Base-by-base conservation (phyloP, 306 rosid species). In the Ormosia emarginata region DNA sequence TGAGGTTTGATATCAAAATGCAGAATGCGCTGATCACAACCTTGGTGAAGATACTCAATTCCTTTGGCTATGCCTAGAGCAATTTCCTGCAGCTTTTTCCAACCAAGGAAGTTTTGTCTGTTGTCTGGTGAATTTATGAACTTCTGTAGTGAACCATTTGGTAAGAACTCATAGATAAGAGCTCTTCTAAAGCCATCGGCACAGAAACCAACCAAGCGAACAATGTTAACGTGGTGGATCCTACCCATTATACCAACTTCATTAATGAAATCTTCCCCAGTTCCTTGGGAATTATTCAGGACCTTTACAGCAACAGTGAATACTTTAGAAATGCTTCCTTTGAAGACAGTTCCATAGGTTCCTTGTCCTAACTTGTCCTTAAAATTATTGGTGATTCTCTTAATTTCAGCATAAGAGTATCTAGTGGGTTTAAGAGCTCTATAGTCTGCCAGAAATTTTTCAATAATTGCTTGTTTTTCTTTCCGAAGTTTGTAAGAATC, bases 181-280 rank as follows among this genome's bases (percentile, higher is more conserved):
- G n/a, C n/a, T n/a, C n/a, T n/a, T n/a, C n/a, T n/a, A n/a, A n/a
- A n/a, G n/a, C n/a, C n/a, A n/a, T n/a, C n/a, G n/a, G n/a, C n/a
- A n/a, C n/a, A n/a, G n/a, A n/a, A n/a, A n/a, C 89, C 89, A 50
- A 88, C 84, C 47, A 88, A 3, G 18, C 89, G 89, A 39, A 78
- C 84, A 11, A 85, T 81, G 13, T 87, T 87, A 30, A 85, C 80
- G 52, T 85, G 91, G 62, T 85, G 91, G 66, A 88, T 85, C 40
- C 18, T 71, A 17, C 87, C 87, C 85, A 85, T 80, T 43, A 83
- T 75, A 30, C 80, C 79, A 5, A 85, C 87, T 72, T 85, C 84
- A 4, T 74, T 84, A 4, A 84, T 33, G 74, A 84, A 84, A 3
- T 84, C 84, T 17, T 69, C 81, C 40, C 84, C 81, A 75, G 79